Conservation (phyloP, 2,329 filamentous ascomycete species). For the Xenoacremonium recifei region DNA sequence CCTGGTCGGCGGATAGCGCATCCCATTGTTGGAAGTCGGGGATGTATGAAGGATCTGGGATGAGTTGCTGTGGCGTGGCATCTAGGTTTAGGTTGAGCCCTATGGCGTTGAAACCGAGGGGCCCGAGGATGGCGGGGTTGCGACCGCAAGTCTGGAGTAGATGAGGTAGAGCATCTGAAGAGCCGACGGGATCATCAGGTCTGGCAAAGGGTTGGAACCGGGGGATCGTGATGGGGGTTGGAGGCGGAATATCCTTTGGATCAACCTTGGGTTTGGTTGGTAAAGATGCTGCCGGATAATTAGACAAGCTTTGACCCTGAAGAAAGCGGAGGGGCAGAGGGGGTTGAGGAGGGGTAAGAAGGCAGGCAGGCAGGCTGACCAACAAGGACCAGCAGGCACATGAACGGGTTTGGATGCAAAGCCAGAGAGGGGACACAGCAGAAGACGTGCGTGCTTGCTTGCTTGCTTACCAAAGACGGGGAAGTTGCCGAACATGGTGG, state of each 20-base stretch:
- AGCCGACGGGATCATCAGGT: slow-evolving; percentile 27
- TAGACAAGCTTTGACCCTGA: slow-evolving; percentile 16
- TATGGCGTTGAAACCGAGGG: slow-evolving; percentile 55
- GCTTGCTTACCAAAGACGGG: slow-evolving; percentile 36
- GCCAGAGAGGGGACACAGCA: slow-evolving; percentile 1
- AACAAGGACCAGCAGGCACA: too few relatives aligned
- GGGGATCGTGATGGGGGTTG: slow-evolving; percentile 55
- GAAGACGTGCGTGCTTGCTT: slow-evolving; percentile 11
- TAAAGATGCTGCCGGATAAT: slow-evolving; percentile 26
- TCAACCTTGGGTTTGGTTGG: slow-evolving; percentile 31
- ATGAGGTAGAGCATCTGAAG: slow-evolving; percentile 41
- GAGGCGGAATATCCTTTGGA: slow-evolving; percentile 53
- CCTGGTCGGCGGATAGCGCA: slow-evolving; percentile 46
- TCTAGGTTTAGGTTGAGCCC: slow-evolving; percentile 55
- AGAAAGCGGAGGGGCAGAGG: background rate
- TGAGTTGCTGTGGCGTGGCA: slow-evolving; percentile 45
- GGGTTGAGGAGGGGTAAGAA: background rate
- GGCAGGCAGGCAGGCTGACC: too few relatives aligned
- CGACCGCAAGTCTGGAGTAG: slow-evolving; percentile 55
- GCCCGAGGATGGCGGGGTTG: slow-evolving; percentile 35
- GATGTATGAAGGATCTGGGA: slow-evolving; percentile 53
- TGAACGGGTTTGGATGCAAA: too few relatives aligned
- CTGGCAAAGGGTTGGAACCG: slow-evolving; percentile 38
- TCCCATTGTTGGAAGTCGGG: slow-evolving; percentile 56
- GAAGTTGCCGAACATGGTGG: slow-evolving; percentile 44